Percentiles rank a stretch among this genome's conserved stretches.
These are phyloP conservation scores for Leucaena leucocephala DNA, from an alignment of 306 rosid genomes.

Conservation along the genomic window DNA sequence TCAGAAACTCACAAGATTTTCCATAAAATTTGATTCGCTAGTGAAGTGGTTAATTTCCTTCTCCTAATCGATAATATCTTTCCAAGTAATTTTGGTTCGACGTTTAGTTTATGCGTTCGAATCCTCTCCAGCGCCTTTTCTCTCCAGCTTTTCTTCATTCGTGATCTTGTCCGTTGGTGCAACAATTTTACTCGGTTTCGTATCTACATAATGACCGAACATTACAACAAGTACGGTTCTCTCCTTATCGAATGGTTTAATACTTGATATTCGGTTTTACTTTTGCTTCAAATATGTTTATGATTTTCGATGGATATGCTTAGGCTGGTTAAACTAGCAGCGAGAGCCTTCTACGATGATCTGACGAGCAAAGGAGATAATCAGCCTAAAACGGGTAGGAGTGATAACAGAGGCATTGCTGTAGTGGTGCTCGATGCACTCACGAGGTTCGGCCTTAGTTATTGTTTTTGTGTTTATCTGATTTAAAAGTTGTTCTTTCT, in stretches of 20 bases:
- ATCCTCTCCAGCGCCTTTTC: not conserved
- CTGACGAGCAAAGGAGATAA: conserved; percentile 82
- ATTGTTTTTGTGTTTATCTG: not conserved
- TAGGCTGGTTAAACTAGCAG: conserved; percentile 89
- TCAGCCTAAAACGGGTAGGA: conserved; percentile 86
- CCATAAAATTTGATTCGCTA: not conserved
- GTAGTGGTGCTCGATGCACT: conserved; percentile 99
- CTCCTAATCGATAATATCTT: not conserved
- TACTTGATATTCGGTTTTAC: not conserved
- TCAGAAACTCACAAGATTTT: no score
- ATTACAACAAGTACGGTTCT: conserved; percentile 66
- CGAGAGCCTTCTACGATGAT: conserved; percentile 94
- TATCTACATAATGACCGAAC: conserved; percentile 49
- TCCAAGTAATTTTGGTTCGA: not conserved
- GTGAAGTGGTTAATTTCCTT: not conserved
- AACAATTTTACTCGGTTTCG: not conserved
- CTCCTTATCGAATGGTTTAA: conserved; percentile 13
- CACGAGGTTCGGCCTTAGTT: conserved; percentile 60
- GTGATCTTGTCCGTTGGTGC: not conserved
- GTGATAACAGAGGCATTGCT: conserved; percentile 95
- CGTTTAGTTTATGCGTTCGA: not conserved
- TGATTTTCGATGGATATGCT: conserved; percentile 13
- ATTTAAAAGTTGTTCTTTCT: conserved; percentile 20
- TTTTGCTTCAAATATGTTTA: not conserved
- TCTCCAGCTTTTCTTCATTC: not conserved